Conservation (phyloP, 768 basidiomycete species). For the Hericium erinaceus region DNA sequence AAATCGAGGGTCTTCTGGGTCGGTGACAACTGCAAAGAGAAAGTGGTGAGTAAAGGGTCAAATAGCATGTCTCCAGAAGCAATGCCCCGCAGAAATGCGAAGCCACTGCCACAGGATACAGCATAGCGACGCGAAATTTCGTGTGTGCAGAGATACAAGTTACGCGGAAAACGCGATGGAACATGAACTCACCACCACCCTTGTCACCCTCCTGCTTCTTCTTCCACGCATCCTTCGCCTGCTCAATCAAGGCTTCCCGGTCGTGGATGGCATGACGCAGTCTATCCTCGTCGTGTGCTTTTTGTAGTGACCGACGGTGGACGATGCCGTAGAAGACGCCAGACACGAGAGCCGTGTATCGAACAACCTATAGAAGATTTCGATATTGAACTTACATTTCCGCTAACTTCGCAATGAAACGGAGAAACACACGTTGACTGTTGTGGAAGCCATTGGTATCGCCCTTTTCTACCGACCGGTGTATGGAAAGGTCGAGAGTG, state of each 20-base stretch:
- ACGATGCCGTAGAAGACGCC: slow-evolving; percentile 89
- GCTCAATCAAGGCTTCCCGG: slow-evolving; percentile 65
- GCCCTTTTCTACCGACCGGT: slow-evolving; percentile 11
- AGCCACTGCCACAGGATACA: background rate
- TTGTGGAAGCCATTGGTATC: slow-evolving; percentile 9
- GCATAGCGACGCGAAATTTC: too few relatives aligned
- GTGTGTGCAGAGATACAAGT: too few relatives aligned
- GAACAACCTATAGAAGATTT: slow-evolving; percentile 51
- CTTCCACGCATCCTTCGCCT: slow-evolving; percentile 88
- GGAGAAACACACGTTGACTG: slow-evolving; percentile 9
- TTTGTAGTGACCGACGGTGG: slow-evolving; percentile 86
- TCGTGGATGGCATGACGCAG: slow-evolving; percentile 63
- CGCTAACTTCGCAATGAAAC: background rate
- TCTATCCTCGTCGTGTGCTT: slow-evolving; percentile 68
- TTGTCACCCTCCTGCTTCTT: slow-evolving; percentile 56
- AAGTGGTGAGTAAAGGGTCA: background rate
- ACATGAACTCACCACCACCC: slow-evolving; percentile 42
- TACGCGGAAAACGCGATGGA: background rate
- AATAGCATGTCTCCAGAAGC: background rate
- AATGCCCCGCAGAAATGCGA: background rate
- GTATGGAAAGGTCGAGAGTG: background rate
- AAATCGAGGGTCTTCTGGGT: slow-evolving; percentile 93
- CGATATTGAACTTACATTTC: too few relatives aligned
- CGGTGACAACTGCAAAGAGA: slow-evolving; percentile 60
- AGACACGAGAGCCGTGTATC: slow-evolving; percentile 82